Conservation (phyloP, 2,329 filamentous ascomycete species). For the Amylocarpus encephaloides region DNA sequence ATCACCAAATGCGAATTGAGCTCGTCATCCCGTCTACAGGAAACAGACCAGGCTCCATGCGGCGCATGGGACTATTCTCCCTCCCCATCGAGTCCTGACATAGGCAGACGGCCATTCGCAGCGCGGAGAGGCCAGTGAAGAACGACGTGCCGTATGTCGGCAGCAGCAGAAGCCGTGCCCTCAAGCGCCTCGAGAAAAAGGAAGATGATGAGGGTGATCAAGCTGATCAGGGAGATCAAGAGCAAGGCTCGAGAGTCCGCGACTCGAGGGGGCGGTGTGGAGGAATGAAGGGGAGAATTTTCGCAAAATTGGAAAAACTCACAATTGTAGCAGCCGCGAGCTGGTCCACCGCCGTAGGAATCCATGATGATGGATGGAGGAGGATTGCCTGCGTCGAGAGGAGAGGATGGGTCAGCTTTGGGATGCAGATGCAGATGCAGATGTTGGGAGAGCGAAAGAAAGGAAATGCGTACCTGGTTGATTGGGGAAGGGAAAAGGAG, state of each 20-base stretch:
- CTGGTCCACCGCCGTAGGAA: slow-evolving; percentile 27
- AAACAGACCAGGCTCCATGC: not conserved
- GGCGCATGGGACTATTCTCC: not conserved
- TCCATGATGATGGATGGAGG: slow-evolving; percentile 27
- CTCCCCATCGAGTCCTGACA: not conserved
- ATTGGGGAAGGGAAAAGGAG: no score
- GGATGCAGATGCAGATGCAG: not conserved
- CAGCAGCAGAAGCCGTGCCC: not conserved
- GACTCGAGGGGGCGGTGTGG: not conserved
- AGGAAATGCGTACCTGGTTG: no score
- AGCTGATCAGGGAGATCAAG: no score
- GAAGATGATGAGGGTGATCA: no score
- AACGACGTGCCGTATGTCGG: not conserved
- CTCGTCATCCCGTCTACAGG: not conserved
- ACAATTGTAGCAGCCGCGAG: slow-evolving; percentile 46
- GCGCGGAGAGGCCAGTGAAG: not conserved
- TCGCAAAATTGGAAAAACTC: slow-evolving; percentile 29
- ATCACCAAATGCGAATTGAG: not conserved
- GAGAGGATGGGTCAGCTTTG: slow-evolving; percentile 8
- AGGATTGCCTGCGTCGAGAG: slow-evolving; percentile 11
- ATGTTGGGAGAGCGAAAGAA: not conserved
- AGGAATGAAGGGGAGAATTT: slow-evolving; percentile 15
- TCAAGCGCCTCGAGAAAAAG: not conserved
- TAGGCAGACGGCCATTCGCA: slow-evolving; percentile 13
- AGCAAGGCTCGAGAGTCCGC: not conserved